Evolutionary conservation across 1,284 basidiomycete genomes (phyloP), one percentile per base, ranked within the genome.

Genomic region (Puccinia hordei): DNA sequence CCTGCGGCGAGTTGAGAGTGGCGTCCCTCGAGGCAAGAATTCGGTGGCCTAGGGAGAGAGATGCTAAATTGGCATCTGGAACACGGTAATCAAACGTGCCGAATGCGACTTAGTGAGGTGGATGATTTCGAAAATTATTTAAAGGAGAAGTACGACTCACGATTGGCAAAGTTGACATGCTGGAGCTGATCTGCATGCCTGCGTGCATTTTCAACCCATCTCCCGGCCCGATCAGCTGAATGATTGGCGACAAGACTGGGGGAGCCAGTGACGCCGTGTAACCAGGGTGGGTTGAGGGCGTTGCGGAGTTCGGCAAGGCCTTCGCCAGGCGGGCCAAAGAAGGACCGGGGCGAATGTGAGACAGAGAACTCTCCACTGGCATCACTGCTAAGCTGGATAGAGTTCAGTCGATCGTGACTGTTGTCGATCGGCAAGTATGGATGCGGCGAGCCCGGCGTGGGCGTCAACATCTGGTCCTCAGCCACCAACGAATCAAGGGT

Each of bases 301-400:
- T 80, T 66, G 27, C 78, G 68, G 6, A 80, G 24, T 38, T 80
- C 78, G 30, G 69, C 35, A 80, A 65, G 53, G 27, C 53, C 78
- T 51, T 80, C 78, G 38, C 78, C 78, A 17, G 72, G 72, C 19
- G 61, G 61, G 38, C 61, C 71, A 59, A 80, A 41, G 38, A 80
- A 80, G 13, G 71, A 55, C 9, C 69, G 78, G 22, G 69, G 68
- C 10, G 78, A 80, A 53, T 61, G 55, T 49, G 71, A 59, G 41
- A 80, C 61, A 13, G 78, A 80, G 22, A 61, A 38, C 41, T 80
- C 78, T 19, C 69, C 78, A 73, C 78, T 80, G 24, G 69, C 69
- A 55, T 80, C 78, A 33, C 78, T 80, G 38, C 71, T 73, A 9
- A 80, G 61, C 38, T 80, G 78, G 49, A 80, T 80, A 33, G 78